Evolutionary conservation across 768 basidiomycete genomes (phyloP).

Genomic region (Suillus tomentosus): DNA sequence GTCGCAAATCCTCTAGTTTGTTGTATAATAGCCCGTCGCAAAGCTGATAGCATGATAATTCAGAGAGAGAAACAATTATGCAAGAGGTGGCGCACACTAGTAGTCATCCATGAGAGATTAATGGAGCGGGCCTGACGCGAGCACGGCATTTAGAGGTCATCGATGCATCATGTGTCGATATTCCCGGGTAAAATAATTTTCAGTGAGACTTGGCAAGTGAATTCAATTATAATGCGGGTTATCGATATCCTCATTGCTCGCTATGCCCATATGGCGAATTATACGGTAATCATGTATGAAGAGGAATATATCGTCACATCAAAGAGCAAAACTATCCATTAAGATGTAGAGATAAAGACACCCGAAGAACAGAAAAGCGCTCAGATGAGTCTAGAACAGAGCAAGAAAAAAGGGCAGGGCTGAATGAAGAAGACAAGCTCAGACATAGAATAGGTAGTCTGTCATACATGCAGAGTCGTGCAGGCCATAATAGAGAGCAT

Average conservation of each 20-base stretch:
- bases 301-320: conserved; percentile 1
- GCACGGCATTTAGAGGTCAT: conserved; percentile 8
- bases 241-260: conserved; percentile 1
- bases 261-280: conserved; percentile 5
- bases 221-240: neutral
- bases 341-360: conserved; percentile 5
- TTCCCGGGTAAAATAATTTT: neutral
- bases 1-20: conserved; percentile 40
- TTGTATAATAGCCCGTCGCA: conserved; percentile 32
- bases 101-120: neutral
- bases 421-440: conserved; percentile 20
- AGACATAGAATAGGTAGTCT: conserved; percentile 35
- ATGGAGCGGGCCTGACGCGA: neutral
- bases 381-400: conserved; percentile 9
- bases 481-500: conserved; percentile 38
- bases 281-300: conserved; percentile 7
- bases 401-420: conserved; percentile 29
- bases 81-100: neutral
- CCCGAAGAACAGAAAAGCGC: conserved; percentile 3
- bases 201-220: neutral
- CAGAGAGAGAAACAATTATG: neutral
- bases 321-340: conserved; percentile 6
- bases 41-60: conserved; percentile 31
- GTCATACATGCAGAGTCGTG: conserved; percentile 39
- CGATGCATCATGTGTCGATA: neutral